phyloP scores from a whole-genome alignment of 768 basidiomycete species.

The Tremella fuciformis region DNA sequence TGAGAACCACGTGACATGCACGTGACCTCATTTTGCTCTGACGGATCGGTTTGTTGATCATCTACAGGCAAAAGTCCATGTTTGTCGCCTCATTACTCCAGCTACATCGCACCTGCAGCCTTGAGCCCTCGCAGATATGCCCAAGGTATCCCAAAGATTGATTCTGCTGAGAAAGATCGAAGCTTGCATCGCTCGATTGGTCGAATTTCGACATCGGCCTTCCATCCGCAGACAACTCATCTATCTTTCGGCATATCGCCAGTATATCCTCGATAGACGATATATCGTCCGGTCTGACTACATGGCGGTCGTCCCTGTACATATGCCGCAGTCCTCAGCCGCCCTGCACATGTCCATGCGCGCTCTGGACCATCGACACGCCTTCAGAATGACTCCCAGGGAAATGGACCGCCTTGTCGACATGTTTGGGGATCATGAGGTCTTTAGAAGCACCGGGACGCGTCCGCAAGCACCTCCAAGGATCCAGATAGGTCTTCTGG shows the following conservation, averaged over 20 bases:
- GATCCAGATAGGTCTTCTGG: conserved; percentile 1
- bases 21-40: too few species aligned
- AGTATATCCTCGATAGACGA: neutral
- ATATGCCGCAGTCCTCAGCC: neutral
- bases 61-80: too few species aligned
- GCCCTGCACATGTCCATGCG: neutral
- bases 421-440: conserved; percentile 7
- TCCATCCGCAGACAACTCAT: neutral
- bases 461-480: conserved; percentile 1
- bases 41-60: too few species aligned
- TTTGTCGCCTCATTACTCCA: too few species aligned
- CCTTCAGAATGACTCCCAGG: conserved; percentile 6
- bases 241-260: neutral
- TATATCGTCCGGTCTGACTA: neutral
- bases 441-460: conserved; percentile 1
- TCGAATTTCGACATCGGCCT: neutral
- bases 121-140: neutral
- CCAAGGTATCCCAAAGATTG: neutral
- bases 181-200: neutral
- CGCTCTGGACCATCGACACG: conserved; percentile 4
- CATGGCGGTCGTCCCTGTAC: neutral
- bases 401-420: conserved; percentile 6
- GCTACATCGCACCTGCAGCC: too few species aligned
- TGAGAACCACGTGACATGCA: too few species aligned
- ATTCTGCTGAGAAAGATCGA: conserved; percentile 1